Conservation (phyloP, 2,329 filamentous ascomycete genomes). For the Ophiocordyceps sinensis region DNA sequence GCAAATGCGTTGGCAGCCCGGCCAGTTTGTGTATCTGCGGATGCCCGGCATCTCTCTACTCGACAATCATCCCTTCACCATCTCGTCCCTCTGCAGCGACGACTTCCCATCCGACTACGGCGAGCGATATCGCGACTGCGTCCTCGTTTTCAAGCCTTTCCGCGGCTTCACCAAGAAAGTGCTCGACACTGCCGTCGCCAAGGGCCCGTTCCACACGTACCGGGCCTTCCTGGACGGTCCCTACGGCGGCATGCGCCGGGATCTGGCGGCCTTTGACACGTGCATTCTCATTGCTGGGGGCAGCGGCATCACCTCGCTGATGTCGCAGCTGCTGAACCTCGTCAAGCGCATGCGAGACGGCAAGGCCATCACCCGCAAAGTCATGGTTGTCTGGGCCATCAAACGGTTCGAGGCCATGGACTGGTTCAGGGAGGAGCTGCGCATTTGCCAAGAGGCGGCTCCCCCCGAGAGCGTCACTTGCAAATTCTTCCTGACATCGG, state of each 20-base stretch:
- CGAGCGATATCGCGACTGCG: constrained; percentile 75
- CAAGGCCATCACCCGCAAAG: constrained; percentile 80
- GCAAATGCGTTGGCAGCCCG: constrained; percentile 81
- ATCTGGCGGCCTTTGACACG: constrained; percentile 83
- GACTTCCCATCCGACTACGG: constrained; percentile 90
- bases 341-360: constrained; percentile 94
- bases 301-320: constrained; percentile 84
- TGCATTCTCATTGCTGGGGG: constrained; percentile 88
- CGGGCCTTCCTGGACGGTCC: constrained; percentile 86
- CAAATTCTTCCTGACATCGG: constrained; percentile 85
- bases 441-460: constrained; percentile 80
- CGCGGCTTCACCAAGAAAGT: constrained; percentile 80
- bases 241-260: constrained; percentile 85
- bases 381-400: constrained; percentile 88
- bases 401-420: constrained; percentile 89
- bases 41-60: constrained; percentile 87
- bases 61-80: constrained; percentile 92
- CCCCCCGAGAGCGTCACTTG: constrained; percentile 81
- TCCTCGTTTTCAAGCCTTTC: constrained; percentile 83
- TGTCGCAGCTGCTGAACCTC: constrained; percentile 82
- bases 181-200: constrained; percentile 66
- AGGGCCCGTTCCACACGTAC: constrained; percentile 84
- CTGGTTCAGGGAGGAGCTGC: constrained; percentile 91
- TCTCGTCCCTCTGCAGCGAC: constrained; percentile 81
- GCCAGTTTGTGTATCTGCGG: constrained; percentile 86